Evolutionary conservation across 164 flowering plant genomes (phyloP), one percentile per base, ranked within the genome.

Genomic region (Dillenia turbinata): DNA sequence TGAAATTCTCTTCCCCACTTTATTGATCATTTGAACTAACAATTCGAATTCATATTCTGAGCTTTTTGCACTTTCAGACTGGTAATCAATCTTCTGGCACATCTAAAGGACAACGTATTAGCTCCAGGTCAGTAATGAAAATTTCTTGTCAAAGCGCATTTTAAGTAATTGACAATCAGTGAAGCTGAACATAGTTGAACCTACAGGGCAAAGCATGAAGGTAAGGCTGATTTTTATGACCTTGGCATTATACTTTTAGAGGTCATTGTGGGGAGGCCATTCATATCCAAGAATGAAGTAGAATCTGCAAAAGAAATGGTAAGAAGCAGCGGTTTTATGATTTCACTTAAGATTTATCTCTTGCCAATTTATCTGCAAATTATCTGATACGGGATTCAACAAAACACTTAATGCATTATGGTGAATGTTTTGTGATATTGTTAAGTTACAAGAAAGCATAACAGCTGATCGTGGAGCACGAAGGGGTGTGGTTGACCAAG

Each of bases 231-330:
- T 61, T 63, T 91, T 8, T 84, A 87, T 65, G 86, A 88, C 71
- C 85, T 95, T 65, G 99, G 97, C 46, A 79, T 86, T 8, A 88
- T 95, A 66, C 60, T 95, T 56, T 81, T 92, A 15, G 97, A 95
- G 70, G 60, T 86, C 44, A 79, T 91, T 54, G 52, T 71, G 1
- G 99, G 99, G 51, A 83, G 67, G 66, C 79, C 81, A 16, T 56
- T 88, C 43, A 73, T 58, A 49, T 76, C 86, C 14, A 64, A n/a
- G 43, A 68, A 59, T 57, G 89, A 94, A 63, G 78, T 83, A 45
- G 74, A 77, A 55, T 65, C 43, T 56, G 47, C 76, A 12, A 84
- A 65, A 76, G 73, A 81, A 53, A 82, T 76, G 85, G 96, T 90
- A 77, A 60, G 52, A 40, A 46, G 46, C 13, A 5, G 40, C 6